phyloP scores from a whole-genome alignment of 2,329 filamentous ascomycete genomes.

The Aureobasidium sp. region DNA sequence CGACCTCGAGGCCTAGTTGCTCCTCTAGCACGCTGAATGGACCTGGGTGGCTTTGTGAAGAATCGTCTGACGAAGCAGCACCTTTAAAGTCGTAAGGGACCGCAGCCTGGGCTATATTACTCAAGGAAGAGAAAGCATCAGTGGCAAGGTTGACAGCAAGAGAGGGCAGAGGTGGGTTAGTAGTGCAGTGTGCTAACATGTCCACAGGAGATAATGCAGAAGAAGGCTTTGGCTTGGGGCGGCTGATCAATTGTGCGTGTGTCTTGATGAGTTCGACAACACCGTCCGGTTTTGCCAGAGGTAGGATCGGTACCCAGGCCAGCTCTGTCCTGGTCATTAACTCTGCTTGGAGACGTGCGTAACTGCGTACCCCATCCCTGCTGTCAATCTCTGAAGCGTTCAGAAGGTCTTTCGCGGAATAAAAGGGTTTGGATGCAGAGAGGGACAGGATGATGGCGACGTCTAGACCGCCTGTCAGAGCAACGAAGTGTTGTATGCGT shows the following conservation, averaged over 20 bases:
- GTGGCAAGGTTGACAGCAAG: conserved; percentile 19
- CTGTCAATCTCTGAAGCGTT: not conserved
- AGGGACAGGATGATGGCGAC: conserved; percentile 26
- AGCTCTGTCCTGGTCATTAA: conserved; percentile 18
- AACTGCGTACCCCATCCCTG: conserved; percentile 17
- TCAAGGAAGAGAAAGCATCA: conserved; percentile 20
- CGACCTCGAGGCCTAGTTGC: conserved; percentile 26
- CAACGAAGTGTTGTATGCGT: conserved; percentile 25
- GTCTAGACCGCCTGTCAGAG: conserved; percentile 22
- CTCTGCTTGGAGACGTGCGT: conserved; percentile 20
- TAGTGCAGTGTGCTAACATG: conserved; percentile 21
- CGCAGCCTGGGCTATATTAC: conserved; percentile 15
- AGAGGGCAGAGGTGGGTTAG: conserved; percentile 17
- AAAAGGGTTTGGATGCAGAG: conserved; percentile 10
- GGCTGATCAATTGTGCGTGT: conserved; percentile 11
- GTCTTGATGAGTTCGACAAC: conserved; percentile 20
- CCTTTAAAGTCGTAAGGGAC: not conserved
- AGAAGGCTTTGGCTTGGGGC: conserved; percentile 4
- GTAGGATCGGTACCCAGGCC: conserved; percentile 20
- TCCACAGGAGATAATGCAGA: conserved; percentile 12
- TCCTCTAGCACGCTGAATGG: conserved; percentile 22
- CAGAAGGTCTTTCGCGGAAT: not conserved
- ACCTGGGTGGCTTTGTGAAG: conserved; percentile 1
- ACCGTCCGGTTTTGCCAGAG: conserved; percentile 16
- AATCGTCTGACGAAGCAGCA: not conserved